Base-by-base conservation (phyloP, 257 asterid species). In the Solanum lycopersicoides region DNA sequence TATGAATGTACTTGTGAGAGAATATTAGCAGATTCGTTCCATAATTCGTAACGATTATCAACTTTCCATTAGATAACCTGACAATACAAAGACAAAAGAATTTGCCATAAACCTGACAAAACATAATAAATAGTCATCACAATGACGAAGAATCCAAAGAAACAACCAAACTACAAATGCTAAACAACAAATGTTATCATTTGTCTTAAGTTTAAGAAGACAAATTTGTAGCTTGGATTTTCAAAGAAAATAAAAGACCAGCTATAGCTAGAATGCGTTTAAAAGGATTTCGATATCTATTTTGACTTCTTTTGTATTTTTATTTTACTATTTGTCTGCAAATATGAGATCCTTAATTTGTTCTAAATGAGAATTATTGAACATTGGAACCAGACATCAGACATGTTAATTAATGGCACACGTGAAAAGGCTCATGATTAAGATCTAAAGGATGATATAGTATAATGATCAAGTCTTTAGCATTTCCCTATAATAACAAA, bases 71-170 rank as follows among this genome's bases (percentile, higher is more conserved):
- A 77, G 65, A 44, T 23, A 44, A 23, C 39, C 18, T 13, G 32
- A 87, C 83, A 86, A 42, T 83, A 32, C 18, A 1, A 12, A 3
- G 88, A 63, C 86, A 84, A 88, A 83, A 25, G 60, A 85, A 84
- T 84, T n/a, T 68, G 68, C 28, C 74, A 30, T 18, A 13, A 73
- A 73, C n/a, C 42, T 1, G 77, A 8, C 60, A 42, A 74, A 50
- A 87, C 69, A 73, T 39, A 82, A 87, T 44, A 44, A 83, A 84
- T 39, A 30, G 32, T 82, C 71, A 80, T 87, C 28, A 10, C 56
- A 47, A 50, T 74, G 91, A 85, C 91, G 95, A 90, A 82, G 82
- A 89, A 89, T 87, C 92, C 87, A n/a, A 90, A 10, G 89, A 60
- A 73, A 69, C 45, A 53, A 87, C 63, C 60, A 23, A 71, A 76